These are phyloP conservation scores for Coniochaeta pulveracea DNA, from an alignment of 2,329 filamentous ascomycete species.

Conservation along the genomic window DNA sequence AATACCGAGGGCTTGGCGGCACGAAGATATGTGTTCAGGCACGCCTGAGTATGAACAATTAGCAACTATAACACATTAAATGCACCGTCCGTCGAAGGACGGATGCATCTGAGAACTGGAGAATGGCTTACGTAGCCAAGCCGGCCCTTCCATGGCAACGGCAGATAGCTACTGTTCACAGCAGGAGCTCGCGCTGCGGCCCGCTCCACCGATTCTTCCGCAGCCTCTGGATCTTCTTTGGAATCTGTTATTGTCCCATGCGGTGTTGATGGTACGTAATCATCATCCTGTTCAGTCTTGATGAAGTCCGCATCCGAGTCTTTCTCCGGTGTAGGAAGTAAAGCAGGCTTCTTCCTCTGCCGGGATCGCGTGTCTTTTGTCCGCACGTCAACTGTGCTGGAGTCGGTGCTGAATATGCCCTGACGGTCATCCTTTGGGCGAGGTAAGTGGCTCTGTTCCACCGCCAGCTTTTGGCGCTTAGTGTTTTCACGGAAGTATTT, in stretches of 20 bases:
- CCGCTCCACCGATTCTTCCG: conserved; percentile 17
- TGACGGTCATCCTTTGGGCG: neutral
- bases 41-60: conserved; percentile 43
- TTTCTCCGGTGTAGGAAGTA: neutral
- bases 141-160: conserved; percentile 81
- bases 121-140: conserved; percentile 64
- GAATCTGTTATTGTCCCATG: conserved; percentile 8
- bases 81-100: neutral
- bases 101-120: conserved; percentile 1
- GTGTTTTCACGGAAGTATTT: conserved; percentile 28
- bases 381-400: neutral
- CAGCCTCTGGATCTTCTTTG: conserved; percentile 7
- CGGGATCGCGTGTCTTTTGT: neutral
- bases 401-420: neutral
- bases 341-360: neutral
- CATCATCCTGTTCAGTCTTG: conserved; percentile 10
- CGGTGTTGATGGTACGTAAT: conserved; percentile 11
- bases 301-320: neutral
- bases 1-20: conserved; percentile 75
- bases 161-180: conserved; percentile 72
- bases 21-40: conserved; percentile 84
- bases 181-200: conserved; percentile 53
- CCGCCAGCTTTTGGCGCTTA: conserved; percentile 33
- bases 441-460: conserved; percentile 26
- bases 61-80: neutral